Conservation (phyloP, 805 yeast species). For the Candida easanensis region DNA sequence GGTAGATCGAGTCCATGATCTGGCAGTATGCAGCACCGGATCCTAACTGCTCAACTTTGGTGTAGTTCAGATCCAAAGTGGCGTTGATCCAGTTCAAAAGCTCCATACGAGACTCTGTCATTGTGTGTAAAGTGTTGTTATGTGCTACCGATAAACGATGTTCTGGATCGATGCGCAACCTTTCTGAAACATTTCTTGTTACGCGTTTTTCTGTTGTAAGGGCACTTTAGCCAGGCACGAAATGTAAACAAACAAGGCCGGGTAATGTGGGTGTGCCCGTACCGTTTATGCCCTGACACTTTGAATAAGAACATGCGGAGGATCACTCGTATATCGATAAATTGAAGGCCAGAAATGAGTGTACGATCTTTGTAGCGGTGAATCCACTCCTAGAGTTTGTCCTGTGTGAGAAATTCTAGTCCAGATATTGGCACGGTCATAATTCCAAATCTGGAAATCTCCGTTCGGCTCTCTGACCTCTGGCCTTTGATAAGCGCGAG, state of each 20-base stretch:
- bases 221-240: neutral
- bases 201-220: neutral
- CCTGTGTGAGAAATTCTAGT: too few species aligned
- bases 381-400: too few species aligned
- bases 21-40: constrained; percentile 95
- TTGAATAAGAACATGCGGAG: too few species aligned
- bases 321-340: too few species aligned
- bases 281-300: too few species aligned
- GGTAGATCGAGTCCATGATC: constrained; percentile 78
- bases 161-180: neutral
- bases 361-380: too few species aligned
- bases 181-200: constrained; percentile 3
- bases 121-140: constrained; percentile 5
- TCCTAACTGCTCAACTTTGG: constrained; percentile 91
- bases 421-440: too few species aligned
- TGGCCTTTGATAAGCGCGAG: constrained; percentile 1
- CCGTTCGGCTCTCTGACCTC: constrained; percentile 1
- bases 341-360: too few species aligned
- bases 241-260: constrained; percentile 10
- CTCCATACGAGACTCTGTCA: constrained; percentile 73
- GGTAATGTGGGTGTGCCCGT: neutral
- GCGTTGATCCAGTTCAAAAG: constrained; percentile 82
- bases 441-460: constrained; percentile 2
- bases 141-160: neutral
- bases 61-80: constrained; percentile 59